Conservation (phyloP, 139 green algal species). For the Chlorella sp. region DNA sequence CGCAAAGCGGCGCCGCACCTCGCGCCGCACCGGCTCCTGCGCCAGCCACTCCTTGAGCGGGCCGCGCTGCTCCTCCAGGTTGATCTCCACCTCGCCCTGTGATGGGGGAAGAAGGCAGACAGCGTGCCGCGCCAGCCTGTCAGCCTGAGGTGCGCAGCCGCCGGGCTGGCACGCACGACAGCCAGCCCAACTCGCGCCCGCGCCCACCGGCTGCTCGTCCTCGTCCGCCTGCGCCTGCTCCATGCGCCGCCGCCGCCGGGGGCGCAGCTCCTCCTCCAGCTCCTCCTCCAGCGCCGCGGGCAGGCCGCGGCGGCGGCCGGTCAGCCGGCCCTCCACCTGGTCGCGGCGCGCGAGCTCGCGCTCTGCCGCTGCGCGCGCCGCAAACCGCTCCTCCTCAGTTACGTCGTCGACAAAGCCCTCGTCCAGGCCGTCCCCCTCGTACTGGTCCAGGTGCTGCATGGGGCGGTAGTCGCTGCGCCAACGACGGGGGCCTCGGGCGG, state of each 20-base stretch:
- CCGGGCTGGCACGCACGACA: not conserved
- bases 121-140: too few relatives aligned
- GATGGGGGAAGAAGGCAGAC: not conserved
- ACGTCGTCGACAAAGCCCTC: slow-evolving; percentile 66
- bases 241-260: slow-evolving; percentile 48
- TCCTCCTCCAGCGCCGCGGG: slow-evolving; percentile 63
- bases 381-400: slow-evolving; percentile 56
- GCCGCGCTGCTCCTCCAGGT: slow-evolving; percentile 64
- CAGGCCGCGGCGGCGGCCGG: slow-evolving; percentile 45
- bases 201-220: slow-evolving; percentile 38
- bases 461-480: slow-evolving; percentile 89
- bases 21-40: slow-evolving; percentile 56
- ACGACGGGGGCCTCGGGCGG: not conserved
- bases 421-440: slow-evolving; percentile 87
- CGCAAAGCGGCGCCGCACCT: slow-evolving; percentile 65
- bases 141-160: not conserved
- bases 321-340: slow-evolving; percentile 34
- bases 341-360: slow-evolving; percentile 71
- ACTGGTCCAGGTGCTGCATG: slow-evolving; percentile 85
- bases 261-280: slow-evolving; percentile 51
- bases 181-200: not conserved
- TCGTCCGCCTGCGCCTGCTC: slow-evolving; percentile 56
- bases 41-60: slow-evolving; percentile 68
- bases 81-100: slow-evolving; percentile 45
- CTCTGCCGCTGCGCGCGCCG: slow-evolving; percentile 74